phyloP scores from a whole-genome alignment of 2,329 filamentous ascomycete genomes.

The Cryphonectria parasitica region DNA sequence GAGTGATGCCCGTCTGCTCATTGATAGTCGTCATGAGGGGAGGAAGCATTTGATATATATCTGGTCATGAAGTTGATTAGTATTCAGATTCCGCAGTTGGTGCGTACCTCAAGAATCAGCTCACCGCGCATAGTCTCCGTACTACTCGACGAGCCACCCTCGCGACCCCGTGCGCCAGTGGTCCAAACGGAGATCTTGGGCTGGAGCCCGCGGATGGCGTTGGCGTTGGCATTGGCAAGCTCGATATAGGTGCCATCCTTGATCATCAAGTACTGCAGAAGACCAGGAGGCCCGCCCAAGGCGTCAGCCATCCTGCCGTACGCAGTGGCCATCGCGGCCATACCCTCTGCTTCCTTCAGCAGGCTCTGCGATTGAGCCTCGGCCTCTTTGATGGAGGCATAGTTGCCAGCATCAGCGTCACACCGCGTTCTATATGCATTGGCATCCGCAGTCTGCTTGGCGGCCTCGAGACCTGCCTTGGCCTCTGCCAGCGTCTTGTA shows the following conservation, averaged over 20 bases:
- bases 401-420: conserved; percentile 46
- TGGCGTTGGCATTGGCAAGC: conserved; percentile 77
- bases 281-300: conserved; percentile 76
- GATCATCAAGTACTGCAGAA: conserved; percentile 87
- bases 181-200: conserved; percentile 94
- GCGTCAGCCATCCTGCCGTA: conserved; percentile 73
- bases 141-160: conserved; percentile 40
- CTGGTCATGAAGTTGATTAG: conserved; percentile 12
- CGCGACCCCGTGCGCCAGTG: conserved; percentile 62
- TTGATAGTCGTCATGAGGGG: conserved; percentile 84
- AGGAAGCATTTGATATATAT: conserved; percentile 83
- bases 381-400: conserved; percentile 50
- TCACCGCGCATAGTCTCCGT: conserved; percentile 68
- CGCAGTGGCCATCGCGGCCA: conserved; percentile 78
- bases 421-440: conserved; percentile 50
- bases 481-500: conserved; percentile 45
- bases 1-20: conserved; percentile 82
- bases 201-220: conserved; percentile 74
- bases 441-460: conserved; percentile 54
- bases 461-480: conserved; percentile 49
- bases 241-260: conserved; percentile 78
- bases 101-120: background rate
- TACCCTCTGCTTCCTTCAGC: conserved; percentile 76
- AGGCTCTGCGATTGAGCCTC: conserved; percentile 57
- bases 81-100: background rate